Evolutionary conservation across 495 filamentous ascomycete genomes (phyloP).

Genomic region (Aspergillus saccharolyticus): DNA sequence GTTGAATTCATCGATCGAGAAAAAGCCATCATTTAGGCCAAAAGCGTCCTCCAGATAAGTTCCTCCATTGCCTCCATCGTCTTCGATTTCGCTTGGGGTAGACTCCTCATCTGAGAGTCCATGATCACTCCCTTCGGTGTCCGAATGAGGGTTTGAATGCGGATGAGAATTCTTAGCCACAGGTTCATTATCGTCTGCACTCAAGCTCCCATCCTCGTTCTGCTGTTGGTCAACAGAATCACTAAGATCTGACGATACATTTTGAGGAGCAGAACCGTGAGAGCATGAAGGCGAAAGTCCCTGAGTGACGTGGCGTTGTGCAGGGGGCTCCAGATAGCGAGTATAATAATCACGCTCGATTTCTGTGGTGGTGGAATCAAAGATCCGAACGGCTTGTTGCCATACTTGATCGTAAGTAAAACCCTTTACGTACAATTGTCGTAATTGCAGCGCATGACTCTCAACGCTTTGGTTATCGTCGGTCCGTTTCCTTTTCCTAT

Average conservation of each 20-base stretch:
- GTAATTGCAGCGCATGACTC: constrained; percentile 55
- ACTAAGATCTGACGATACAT: constrained; percentile 33
- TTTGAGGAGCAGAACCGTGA: constrained; percentile 29
- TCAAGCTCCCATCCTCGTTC: constrained; percentile 30
- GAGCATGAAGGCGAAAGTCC: neutral
- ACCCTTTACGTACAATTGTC: constrained; percentile 77
- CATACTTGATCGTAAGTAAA: constrained; percentile 88
- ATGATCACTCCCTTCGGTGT: constrained; percentile 4
- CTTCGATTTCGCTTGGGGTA: constrained; percentile 15
- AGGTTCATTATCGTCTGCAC: constrained; percentile 29
- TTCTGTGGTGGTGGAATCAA: constrained; percentile 32
- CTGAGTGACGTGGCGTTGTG: neutral
- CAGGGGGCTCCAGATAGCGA: constrained; percentile 10
- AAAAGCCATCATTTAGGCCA: constrained; percentile 91
- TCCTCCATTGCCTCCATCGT: constrained; percentile 35
- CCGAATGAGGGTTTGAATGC: constrained; percentile 12
- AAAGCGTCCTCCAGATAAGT: constrained; percentile 54
- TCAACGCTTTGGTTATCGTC: constrained; percentile 35
- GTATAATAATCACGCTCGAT: constrained; percentile 30
- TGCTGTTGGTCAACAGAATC: constrained; percentile 39
- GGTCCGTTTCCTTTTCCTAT: constrained; percentile 63
- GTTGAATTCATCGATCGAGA: constrained; percentile 98
- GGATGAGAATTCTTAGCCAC: constrained; percentile 13
- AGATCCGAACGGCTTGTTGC: constrained; percentile 82
- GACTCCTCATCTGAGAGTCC: constrained; percentile 22